These are phyloP conservation scores for Alternaria triticimaculans DNA, from an alignment of 2,329 filamentous ascomycete genomes.

Conservation along the genomic window DNA sequence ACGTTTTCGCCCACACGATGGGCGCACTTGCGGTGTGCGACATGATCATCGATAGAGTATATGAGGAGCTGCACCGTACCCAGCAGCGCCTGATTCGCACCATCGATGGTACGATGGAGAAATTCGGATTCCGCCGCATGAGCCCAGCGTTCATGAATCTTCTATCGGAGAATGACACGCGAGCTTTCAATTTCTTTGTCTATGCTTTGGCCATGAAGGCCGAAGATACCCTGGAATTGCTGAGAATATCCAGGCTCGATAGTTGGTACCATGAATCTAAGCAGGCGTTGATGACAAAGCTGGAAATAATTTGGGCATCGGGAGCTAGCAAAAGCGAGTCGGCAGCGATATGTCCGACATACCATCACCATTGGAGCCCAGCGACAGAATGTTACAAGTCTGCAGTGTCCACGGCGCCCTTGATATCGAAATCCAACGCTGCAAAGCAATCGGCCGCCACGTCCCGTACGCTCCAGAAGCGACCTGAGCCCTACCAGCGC, in stretches of 20 bases:
- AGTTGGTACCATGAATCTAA: not conserved
- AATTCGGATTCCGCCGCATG: not conserved
- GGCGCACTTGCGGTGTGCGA: slow-evolving; percentile 2
- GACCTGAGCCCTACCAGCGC: not conserved
- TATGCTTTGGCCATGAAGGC: not conserved
- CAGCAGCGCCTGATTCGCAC: not conserved
- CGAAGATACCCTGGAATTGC: not conserved
- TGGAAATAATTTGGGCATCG: not conserved
- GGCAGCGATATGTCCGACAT: not conserved
- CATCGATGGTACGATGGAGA: not conserved
- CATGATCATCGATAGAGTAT: slow-evolving; percentile 4
- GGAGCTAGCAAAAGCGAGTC: not conserved
- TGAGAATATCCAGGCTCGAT: not conserved
- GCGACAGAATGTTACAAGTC: not conserved
- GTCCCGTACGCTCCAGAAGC: not conserved
- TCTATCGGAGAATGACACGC: not conserved
- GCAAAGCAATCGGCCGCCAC: not conserved
- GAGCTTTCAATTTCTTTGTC: not conserved
- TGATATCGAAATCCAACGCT: not conserved
- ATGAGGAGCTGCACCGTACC: not conserved
- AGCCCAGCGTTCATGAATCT: slow-evolving; percentile 4
- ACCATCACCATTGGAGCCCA: not conserved
- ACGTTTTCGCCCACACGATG: not conserved
- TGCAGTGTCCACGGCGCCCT: not conserved
- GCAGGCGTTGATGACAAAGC: not conserved